Evolutionary conservation across 1,139 yeast genomes (phyloP), one percentile per base, ranked within the genome.

Genomic region (Chernovozyma sophiae-reginae): DNA sequence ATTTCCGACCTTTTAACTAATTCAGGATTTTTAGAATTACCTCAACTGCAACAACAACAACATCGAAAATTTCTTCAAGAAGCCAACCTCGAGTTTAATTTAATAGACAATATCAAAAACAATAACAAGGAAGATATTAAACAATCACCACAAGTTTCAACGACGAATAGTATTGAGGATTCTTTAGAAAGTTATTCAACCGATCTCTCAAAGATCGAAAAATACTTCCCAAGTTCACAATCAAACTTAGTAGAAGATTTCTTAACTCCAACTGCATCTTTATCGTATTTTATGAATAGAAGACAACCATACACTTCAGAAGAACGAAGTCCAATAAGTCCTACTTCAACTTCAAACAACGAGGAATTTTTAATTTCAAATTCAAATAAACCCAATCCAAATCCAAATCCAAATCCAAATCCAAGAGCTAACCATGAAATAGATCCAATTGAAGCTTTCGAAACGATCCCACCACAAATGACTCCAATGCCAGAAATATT

Each of bases 401-500:
- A 6, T 7, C 12, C 12, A 26, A 13, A 13, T 13, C 25, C 25
- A n/a, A 11, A 11, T n/a, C 25, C 11, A n/a, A 23, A 23, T n/a
- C n/a, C n/a, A n/a, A n/a, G n/a, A n/a, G n/a, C 17, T 13, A 31
- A 13, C n/a, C n/a, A n/a, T n/a, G n/a, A n/a, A n/a, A n/a, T n/a
- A n/a, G n/a, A n/a, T n/a, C 44, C 43, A 3, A 37, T 37, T 19
- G 37, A 39, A 3, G 30, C 42, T 4, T 44, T 53, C 32, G 27
- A 40, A 5, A 40, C 51, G 6, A 64, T 78, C 11, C 84, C 84
- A 1, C 65, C 72, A 1, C 72, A 73, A 32, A 52, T 80, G 3
- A 50, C 62, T 8, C 83, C 82, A 6, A 13, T 79, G 15, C 87
- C 89, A 0, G 81, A 78, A 40, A 53, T 78, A 11, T 58, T 81